Base-by-base conservation (phyloP, 164 flowering plant genomes). In the Vitis riparia region DNA sequence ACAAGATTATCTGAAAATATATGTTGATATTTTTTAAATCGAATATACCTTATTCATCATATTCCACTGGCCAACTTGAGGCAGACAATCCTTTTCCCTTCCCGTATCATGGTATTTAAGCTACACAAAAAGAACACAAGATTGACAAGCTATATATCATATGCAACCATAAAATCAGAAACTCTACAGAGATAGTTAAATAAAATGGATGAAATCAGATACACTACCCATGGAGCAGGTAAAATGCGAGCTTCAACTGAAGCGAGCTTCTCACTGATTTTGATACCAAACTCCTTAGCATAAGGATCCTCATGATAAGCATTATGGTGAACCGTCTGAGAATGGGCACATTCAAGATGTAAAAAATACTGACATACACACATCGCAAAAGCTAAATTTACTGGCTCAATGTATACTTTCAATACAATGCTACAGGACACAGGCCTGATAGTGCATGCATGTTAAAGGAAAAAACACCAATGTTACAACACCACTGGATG, bases 101-200 rank as follows among this genome's bases (percentile, higher is more conserved):
- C 99, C 99, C 0, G 91, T 82, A 51, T 95, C 99, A 82, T 90
- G 94, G 76, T 95, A 95, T 63, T 95, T 95, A 9, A 95, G 99
- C 99, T 95, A 88, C 74, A 83, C 5, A 62, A 44, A 60, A 37
- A 37, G 44, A 37, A 37, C 7, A 37, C 44, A 37, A 37, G 44
- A 37, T 37, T 37, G 7, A 37, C 2, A 2, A 37, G 44, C 44
- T 3, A 37, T 37, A 37, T 37, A 37, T 6, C 44, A 37, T 23
- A 23, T 37, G 44, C 44, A 37, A 37, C 44, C 44, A 37, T 37
- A 37, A 37, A 37, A 6, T 37, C 44, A 37, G 44, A 37, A 37
- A 0, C 44, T 3, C 7, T 37, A 3, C 7, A 37, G 44, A 0
- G 44, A 37, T 37, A 5, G 44, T 37, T 37, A 37, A 37, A 37